These are phyloP conservation scores for Amniculicola lignicola DNA, from an alignment of 495 filamentous ascomycete genomes.

Conservation along the genomic window DNA sequence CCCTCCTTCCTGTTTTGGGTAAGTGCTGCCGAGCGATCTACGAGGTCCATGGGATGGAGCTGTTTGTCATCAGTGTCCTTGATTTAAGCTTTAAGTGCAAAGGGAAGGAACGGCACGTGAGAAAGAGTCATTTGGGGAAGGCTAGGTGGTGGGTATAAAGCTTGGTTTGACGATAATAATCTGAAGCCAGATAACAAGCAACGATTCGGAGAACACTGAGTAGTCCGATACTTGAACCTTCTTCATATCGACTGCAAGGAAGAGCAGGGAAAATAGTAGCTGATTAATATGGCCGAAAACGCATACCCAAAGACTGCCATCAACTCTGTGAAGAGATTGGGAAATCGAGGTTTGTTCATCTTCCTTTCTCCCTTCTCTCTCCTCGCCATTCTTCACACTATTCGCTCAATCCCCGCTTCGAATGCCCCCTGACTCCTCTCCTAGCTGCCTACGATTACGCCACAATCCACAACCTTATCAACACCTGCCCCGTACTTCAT, in stretches of 20 bases:
- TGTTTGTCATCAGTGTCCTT: neutral
- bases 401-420: neutral
- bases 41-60: neutral
- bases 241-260: no score
- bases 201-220: no score
- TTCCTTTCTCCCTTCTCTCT: neutral
- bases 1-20: constrained; percentile 10
- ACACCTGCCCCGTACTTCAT: constrained; percentile 44
- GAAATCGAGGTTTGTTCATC: constrained; percentile 7
- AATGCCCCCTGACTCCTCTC: neutral
- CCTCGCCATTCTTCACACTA: no score
- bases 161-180: neutral
- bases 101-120: no score
- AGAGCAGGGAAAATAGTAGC: neutral
- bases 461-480: constrained; percentile 79
- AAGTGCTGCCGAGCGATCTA: constrained; percentile 12
- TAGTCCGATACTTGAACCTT: neutral
- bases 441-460: constrained; percentile 59
- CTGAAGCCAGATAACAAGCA: neutral
- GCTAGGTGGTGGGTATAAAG: neutral
- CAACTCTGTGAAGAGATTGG: constrained; percentile 16
- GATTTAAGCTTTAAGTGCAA: no score
- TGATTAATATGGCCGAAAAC: neutral
- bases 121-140: neutral
- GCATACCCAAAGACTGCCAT: constrained; percentile 11